Conservation (phyloP, 2,329 filamentous ascomycete species). For the Diaporthe australafricana region DNA sequence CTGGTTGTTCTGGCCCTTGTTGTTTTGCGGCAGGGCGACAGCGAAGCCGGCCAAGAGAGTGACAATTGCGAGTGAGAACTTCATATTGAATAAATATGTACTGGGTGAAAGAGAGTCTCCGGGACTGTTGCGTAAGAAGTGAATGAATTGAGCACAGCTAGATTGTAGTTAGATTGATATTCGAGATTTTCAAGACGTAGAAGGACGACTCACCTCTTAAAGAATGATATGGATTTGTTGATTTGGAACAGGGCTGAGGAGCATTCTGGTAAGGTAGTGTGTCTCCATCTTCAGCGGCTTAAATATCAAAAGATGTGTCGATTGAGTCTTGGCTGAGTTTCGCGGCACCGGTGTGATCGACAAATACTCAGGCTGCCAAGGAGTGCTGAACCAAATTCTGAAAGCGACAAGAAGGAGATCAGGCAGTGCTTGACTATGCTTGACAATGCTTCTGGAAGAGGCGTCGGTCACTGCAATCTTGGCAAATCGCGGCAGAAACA, state of each 20-base stretch:
- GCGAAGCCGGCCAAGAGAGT: slow-evolving; percentile 33
- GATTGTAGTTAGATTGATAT: not conserved
- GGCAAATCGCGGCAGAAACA: slow-evolving; percentile 21
- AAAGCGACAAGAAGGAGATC: slow-evolving; percentile 13
- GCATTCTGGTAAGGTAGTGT: not conserved
- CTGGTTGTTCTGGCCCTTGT: slow-evolving; percentile 14
- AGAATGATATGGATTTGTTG: slow-evolving; percentile 15
- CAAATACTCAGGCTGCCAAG: slow-evolving; percentile 19
- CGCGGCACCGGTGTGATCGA: slow-evolving; percentile 30
- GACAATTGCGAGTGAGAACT: slow-evolving; percentile 27
- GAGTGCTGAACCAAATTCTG: slow-evolving; percentile 9
- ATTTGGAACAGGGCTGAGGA: not conserved
- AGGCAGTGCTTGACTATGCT: slow-evolving; percentile 18
- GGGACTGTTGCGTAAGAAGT: slow-evolving; percentile 20
- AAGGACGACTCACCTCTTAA: slow-evolving; percentile 23
- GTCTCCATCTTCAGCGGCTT: not conserved
- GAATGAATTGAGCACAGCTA: slow-evolving; percentile 33
- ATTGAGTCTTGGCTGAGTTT: slow-evolving; percentile 17
- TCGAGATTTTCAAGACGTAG: not conserved
- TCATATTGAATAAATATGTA: slow-evolving; percentile 31
- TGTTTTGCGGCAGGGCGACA: slow-evolving; percentile 26
- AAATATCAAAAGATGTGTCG: slow-evolving; percentile 4
- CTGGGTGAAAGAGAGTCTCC: slow-evolving; percentile 1
- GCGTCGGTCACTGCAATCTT: slow-evolving; percentile 2
- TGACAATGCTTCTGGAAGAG: slow-evolving; percentile 10